Evolutionary conservation across 495 filamentous ascomycete species (phyloP), one percentile per base, ranked within the genome.

Genomic region (Xylaria intraflava): DNA sequence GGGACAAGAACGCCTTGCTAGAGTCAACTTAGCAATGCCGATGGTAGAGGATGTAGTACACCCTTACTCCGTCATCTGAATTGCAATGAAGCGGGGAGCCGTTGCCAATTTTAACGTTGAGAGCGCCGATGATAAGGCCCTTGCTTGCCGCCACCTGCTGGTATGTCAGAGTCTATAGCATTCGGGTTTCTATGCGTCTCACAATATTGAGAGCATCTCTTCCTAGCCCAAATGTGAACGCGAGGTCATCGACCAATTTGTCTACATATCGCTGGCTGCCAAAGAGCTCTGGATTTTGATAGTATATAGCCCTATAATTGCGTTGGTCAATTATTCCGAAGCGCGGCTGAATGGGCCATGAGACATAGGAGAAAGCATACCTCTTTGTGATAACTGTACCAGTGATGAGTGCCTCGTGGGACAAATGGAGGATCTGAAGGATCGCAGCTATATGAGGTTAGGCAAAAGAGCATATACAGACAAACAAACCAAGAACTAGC

Each of bases 241-340:
- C 89, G 40, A 98, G 70, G 56, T 91, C 88, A 61, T 98, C 90
- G 2, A 97, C 77, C 53, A 91, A 80, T 1, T 71, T 69, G 60
- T 97, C 83, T 0, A 97, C 89, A 5, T 84, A 78, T 14, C 61
- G 60, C 61, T 97, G 94, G 23, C 75, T 86, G 35, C 76, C 76
- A 67, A 96, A 98, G 1, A 93, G 78, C 36, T 81, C 78, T 0
- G 87, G 84, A 59, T 95, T 81, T 50, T 86, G 85, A 65, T 98
- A 98, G 68, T 88, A 98, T 12, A 98, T 88, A 55, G 93, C 90
- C 60, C 93, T 95, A 50, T 5, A 11, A 2, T 39, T 59, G 23
- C 52, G 49, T 24, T 52, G 43, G 43, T 46, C 14, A 31, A 30
- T 8, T 17, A 23, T 11, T 17, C 7, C 23, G 26, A 20, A 45